Conservation (phyloP, 441 rosid species). For the Gossypium schwendimanii region DNA sequence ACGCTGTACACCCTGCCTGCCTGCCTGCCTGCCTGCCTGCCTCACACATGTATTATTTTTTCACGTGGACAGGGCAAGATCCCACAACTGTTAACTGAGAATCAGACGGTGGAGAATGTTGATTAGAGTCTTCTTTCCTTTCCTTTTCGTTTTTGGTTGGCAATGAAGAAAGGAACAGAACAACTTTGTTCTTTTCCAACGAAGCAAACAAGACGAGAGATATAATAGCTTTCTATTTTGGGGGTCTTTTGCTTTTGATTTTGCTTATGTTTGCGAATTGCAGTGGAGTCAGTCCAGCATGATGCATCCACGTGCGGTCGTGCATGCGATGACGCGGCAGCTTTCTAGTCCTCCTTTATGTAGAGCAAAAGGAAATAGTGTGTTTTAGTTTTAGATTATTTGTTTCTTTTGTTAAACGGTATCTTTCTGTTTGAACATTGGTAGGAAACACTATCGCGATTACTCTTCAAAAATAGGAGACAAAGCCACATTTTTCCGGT, state of each 20-base stretch:
- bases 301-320: conserved; percentile 23
- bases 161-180: neutral
- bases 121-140: neutral
- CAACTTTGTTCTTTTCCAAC: neutral
- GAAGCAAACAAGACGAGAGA: neutral
- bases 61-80: conserved; percentile 19
- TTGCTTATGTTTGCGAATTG: neutral
- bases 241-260: neutral
- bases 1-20: neutral
- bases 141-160: neutral
- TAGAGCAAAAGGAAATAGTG: no score
- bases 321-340: conserved; percentile 10
- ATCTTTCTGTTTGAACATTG: neutral
- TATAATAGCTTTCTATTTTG: neutral
- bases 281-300: neutral
- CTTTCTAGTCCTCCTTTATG: conserved; percentile 2
- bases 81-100: conserved; percentile 2
- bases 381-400: no score
- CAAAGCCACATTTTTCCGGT: conserved; percentile 2
- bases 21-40: no score
- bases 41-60: neutral
- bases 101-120: neutral
- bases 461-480: neutral
- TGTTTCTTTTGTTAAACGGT: no score
- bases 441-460: neutral